These are phyloP conservation scores for Xerocomus minutiporus DNA, from an alignment of 1,284 basidiomycete species.

Conservation along the genomic window DNA sequence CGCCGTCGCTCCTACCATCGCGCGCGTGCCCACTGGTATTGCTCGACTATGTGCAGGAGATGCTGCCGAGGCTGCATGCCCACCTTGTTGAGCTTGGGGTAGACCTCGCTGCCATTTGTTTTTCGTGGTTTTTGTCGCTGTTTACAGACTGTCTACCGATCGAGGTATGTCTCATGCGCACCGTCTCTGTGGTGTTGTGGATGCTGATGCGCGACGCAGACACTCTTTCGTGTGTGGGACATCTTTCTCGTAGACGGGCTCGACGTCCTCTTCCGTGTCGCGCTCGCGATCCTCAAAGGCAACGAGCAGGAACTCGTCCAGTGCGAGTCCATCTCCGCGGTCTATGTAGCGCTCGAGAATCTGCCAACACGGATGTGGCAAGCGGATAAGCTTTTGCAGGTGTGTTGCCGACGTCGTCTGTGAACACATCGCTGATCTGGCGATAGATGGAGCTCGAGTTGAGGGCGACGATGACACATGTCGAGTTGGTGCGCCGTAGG, in stretches of 20 bases:
- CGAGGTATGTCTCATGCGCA: conserved; percentile 54
- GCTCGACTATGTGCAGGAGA: conserved; percentile 78
- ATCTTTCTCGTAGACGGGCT: conserved; percentile 93
- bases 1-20: conserved; percentile 79
- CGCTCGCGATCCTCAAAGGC: conserved; percentile 79
- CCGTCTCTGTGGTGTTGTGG: background rate
- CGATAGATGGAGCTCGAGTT: conserved; percentile 65
- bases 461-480: conserved; percentile 57
- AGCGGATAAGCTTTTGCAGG: conserved; percentile 84
- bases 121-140: conserved; percentile 96
- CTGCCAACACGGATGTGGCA: conserved; percentile 90
- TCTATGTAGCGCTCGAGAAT: conserved; percentile 83
- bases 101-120: conserved; percentile 91
- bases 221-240: conserved; percentile 90
- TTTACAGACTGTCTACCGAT: conserved; percentile 97
- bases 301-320: conserved; percentile 80
- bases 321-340: conserved; percentile 78
- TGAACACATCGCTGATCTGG: background rate
- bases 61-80: conserved; percentile 68
- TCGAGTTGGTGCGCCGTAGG: conserved; percentile 66
- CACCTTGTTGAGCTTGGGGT: conserved; percentile 82
- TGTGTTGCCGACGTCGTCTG: conserved; percentile 33
- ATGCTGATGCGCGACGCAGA: conserved; percentile 41
- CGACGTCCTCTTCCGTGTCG: conserved; percentile 88
- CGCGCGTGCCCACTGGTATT: conserved; percentile 92